These are phyloP conservation scores for Suhomyces maxii DNA, from an alignment of 1,139 yeast species.

Conservation along the genomic window DNA sequence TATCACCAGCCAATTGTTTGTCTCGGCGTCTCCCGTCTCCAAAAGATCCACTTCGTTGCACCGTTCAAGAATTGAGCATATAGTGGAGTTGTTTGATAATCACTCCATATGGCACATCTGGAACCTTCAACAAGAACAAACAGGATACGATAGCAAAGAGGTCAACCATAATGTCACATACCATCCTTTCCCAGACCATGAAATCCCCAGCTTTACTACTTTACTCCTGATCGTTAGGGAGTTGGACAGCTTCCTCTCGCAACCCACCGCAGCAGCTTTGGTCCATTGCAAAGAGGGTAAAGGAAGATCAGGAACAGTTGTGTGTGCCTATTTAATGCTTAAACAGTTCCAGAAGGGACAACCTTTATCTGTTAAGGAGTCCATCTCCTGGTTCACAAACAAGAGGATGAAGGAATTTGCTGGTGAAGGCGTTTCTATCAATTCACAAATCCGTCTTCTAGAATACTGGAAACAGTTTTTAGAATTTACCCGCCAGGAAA, in stretches of 20 bases:
- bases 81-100: constrained; percentile 52
- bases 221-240: constrained; percentile 46
- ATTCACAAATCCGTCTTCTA: constrained; percentile 68
- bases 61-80: constrained; percentile 54
- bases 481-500: too few relatives aligned
- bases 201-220: constrained; percentile 63
- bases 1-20: constrained; percentile 60
- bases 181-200: constrained; percentile 73
- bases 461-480: constrained; percentile 53
- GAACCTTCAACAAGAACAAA: constrained; percentile 53
- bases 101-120: constrained; percentile 63
- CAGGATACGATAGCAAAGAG: constrained; percentile 49
- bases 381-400: constrained; percentile 52
- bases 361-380: constrained; percentile 34
- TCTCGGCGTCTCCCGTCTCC: constrained; percentile 71
- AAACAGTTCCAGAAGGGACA: constrained; percentile 12
- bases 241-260: constrained; percentile 45
- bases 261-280: constrained; percentile 49
- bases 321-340: constrained; percentile 67
- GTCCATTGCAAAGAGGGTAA: constrained; percentile 92
- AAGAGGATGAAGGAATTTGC: constrained; percentile 59
- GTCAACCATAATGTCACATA: constrained; percentile 32
- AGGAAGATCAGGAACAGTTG: constrained; percentile 82
- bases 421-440: constrained; percentile 70
- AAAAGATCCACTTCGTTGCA: constrained; percentile 46